These are phyloP conservation scores for Crepidotus sp. DNA, from an alignment of 1,284 basidiomycete genomes.

Conservation along the genomic window DNA sequence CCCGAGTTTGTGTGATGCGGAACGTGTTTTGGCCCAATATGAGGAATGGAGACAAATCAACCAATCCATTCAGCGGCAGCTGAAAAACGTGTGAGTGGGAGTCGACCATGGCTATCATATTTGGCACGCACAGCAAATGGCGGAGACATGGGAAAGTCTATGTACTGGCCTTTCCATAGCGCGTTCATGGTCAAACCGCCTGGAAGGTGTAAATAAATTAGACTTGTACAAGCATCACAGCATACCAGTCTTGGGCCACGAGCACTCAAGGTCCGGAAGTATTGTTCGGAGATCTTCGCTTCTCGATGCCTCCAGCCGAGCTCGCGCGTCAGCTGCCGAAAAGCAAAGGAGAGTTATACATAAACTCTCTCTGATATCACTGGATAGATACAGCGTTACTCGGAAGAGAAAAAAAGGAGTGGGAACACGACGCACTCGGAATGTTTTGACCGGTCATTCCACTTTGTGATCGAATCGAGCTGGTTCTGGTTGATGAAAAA, in stretches of 20 bases:
- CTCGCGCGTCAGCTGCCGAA: constrained; percentile 3
- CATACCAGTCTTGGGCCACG: constrained; percentile 14
- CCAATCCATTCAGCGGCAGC: constrained; percentile 31
- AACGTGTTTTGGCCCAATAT: constrained; percentile 28
- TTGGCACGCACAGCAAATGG: constrained; percentile 10
- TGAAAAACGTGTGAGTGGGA: constrained; percentile 17
- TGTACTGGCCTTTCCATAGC: constrained; percentile 11
- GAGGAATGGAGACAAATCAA: constrained; percentile 34
- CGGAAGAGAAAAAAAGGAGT: not conserved
- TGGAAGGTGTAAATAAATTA: not conserved
- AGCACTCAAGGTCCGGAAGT: constrained; percentile 12
- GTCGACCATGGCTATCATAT: not conserved
- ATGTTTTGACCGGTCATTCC: constrained; percentile 14
- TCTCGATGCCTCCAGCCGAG: not conserved
- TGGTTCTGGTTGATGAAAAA: constrained; percentile 10
- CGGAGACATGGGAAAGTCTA: constrained; percentile 10
- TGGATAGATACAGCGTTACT: not conserved
- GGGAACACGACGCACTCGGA: constrained; percentile 4
- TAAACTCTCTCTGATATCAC: constrained; percentile 7
- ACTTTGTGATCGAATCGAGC: constrained; percentile 7
- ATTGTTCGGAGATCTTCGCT: constrained; percentile 3
- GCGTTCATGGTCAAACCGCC: constrained; percentile 12
- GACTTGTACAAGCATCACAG: not conserved
- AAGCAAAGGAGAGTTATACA: constrained; percentile 16
- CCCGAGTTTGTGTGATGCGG: constrained; percentile 26